phyloP scores from a whole-genome alignment of 2,329 filamentous ascomycete species.

The Beauveria bassiana region DNA sequence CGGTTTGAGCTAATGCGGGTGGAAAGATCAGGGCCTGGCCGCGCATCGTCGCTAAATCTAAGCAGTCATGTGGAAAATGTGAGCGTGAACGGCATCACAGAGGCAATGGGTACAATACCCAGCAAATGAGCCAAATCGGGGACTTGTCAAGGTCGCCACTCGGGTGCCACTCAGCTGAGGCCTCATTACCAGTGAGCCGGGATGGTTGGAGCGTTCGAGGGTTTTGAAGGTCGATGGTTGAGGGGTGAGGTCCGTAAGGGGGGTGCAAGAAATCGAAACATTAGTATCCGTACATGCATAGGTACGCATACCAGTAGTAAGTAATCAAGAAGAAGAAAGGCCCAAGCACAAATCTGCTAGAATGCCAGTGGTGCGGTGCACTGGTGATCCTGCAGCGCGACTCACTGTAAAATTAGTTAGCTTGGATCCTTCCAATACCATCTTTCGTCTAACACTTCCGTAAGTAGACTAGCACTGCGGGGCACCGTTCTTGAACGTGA shows the following conservation, averaged over 20 bases:
- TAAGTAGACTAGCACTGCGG: neutral
- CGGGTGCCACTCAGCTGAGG: conserved; percentile 8
- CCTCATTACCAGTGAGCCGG: neutral
- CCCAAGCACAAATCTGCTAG: too few species aligned
- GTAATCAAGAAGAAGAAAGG: too few species aligned
- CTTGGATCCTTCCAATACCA: neutral
- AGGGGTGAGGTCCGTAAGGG: too few species aligned
- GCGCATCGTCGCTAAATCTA: conserved; percentile 5
- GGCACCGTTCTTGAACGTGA: neutral
- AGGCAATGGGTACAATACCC: conserved; percentile 8
- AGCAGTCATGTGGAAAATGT: neutral
- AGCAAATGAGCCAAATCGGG: neutral
- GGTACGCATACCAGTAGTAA: too few species aligned
- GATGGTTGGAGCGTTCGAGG: neutral
- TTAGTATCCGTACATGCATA: too few species aligned
- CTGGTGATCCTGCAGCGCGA: neutral
- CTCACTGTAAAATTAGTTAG: neutral
- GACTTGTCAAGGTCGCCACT: neutral
- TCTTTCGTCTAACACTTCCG: conserved; percentile 8
- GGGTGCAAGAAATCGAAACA: too few species aligned
- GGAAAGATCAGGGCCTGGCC: neutral
- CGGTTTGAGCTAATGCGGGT: neutral
- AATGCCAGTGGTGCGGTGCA: neutral
- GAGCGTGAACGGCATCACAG: neutral
- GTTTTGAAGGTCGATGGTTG: too few species aligned